Evolutionary conservation across 768 basidiomycete genomes (phyloP).

Genomic region (Agrocybe pediades): DNA sequence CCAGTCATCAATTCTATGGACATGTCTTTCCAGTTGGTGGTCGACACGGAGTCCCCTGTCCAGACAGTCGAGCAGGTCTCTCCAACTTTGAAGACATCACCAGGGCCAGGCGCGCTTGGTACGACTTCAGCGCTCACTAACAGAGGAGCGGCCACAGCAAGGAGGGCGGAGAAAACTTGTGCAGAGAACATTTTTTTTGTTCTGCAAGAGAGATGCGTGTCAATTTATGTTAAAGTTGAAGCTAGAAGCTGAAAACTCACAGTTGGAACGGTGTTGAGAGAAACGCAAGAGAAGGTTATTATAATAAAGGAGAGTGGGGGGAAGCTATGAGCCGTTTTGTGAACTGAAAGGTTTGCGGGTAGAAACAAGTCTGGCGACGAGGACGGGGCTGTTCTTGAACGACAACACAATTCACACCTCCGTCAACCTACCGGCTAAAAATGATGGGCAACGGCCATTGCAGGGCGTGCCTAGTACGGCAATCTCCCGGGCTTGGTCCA

Average conservation of each 20-base stretch:
- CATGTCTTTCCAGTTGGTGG: constrained; percentile 70
- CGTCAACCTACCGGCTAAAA: not conserved
- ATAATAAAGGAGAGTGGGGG: not conserved
- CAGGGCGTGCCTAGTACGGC: too few relatives aligned
- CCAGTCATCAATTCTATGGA: constrained; percentile 81
- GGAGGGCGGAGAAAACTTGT: constrained; percentile 34
- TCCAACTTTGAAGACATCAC: constrained; percentile 57
- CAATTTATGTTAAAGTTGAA: not conserved
- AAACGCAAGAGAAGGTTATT: not conserved
- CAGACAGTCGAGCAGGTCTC: constrained; percentile 56
- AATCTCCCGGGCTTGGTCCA: not conserved
- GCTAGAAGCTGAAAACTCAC: not conserved
- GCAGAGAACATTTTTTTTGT: constrained; percentile 36
- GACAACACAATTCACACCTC: not conserved
- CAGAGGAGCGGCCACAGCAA: constrained; percentile 34
- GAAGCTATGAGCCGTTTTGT: not conserved
- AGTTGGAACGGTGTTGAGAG: too few relatives aligned
- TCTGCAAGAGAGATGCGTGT: not conserved
- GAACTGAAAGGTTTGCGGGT: not conserved
- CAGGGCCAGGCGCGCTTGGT: constrained; percentile 62
- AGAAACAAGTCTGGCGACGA: too few relatives aligned
- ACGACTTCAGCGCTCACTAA: constrained; percentile 53
- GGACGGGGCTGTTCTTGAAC: not conserved
- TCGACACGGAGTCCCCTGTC: constrained; percentile 49
- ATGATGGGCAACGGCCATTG: not conserved